Percentiles rank a stretch among this genome's conserved stretches.
Evolutionary conservation across 257 asterid genomes (phyloP).

Genomic region (Capsicum chinense): DNA sequence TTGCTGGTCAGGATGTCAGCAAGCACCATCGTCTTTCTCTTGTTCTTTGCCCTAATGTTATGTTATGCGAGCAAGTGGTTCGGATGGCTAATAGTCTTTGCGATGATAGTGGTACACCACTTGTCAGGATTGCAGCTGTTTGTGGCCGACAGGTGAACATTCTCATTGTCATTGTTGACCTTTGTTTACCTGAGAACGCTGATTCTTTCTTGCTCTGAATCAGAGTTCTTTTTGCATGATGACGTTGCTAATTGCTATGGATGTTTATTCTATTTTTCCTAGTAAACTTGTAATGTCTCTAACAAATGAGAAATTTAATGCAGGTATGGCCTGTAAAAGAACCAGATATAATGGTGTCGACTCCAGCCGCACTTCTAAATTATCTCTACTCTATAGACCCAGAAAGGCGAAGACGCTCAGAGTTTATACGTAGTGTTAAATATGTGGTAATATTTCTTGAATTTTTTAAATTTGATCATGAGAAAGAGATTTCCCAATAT

Average conservation of each 20-base stretch:
- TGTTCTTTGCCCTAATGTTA: conserved; percentile 91
- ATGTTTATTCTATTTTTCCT: background rate
- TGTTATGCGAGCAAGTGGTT: conserved; percentile 97
- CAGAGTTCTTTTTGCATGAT: conserved; percentile 12
- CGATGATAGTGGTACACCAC: conserved; percentile 60
- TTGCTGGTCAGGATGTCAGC: conserved; percentile 39
- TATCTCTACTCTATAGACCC: conserved; percentile 76
- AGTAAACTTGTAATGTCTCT: conserved; percentile 4
- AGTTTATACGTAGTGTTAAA: conserved; percentile 70
- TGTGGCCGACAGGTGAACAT: conserved; percentile 84
- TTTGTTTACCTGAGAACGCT: background rate
- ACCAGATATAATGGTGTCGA: conserved; percentile 86
- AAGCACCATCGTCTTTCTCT: conserved; percentile 57
- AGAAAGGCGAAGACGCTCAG: conserved; percentile 55
- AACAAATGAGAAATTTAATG: conserved; percentile 38
- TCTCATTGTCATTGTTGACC: background rate
- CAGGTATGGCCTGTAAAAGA: conserved; percentile 84
- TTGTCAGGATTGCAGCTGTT: conserved; percentile 73
- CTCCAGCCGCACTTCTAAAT: conserved; percentile 89
- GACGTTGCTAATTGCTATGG: background rate
- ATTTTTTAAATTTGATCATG: background rate
- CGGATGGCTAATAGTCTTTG: conserved; percentile 85
- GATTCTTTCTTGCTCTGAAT: background rate
- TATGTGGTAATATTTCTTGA: conserved; percentile 66
- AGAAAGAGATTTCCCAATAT: conserved; percentile 23